These are phyloP conservation scores for Boletus coccyginus DNA, from an alignment of 768 basidiomycete genomes.

Conservation along the genomic window DNA sequence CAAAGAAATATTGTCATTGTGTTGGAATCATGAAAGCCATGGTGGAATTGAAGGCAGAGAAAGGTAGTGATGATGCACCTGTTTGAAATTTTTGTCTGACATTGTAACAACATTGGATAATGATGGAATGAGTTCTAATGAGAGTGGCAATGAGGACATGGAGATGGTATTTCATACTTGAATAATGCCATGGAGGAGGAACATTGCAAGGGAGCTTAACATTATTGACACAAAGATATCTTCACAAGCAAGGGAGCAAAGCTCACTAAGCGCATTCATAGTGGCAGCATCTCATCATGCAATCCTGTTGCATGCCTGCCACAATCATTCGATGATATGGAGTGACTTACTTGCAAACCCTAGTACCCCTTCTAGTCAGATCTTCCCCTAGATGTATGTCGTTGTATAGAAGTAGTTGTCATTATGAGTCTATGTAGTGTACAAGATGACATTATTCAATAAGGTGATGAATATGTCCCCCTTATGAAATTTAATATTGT, in stretches of 20 bases:
- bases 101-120: background rate
- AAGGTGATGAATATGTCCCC: no score
- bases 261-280: background rate
- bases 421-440: no score
- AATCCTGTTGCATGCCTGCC: no score
- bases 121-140: slow-evolving; percentile 7
- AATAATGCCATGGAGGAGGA: background rate
- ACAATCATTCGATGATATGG: no score
- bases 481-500: no score
- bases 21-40: background rate
- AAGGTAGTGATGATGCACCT: background rate
- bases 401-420: no score
- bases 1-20: background rate
- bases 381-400: no score
- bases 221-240: background rate
- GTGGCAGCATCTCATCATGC: no score
- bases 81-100: background rate
- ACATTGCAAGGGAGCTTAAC: slow-evolving; percentile 2
- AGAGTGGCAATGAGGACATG: slow-evolving; percentile 2
- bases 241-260: background rate
- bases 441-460: no score
- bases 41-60: background rate
- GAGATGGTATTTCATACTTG: background rate
- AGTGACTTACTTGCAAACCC: no score
- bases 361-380: no score